phyloP scores from a whole-genome alignment of 257 asterid genomes.

The Knoxia roxburghii region DNA sequence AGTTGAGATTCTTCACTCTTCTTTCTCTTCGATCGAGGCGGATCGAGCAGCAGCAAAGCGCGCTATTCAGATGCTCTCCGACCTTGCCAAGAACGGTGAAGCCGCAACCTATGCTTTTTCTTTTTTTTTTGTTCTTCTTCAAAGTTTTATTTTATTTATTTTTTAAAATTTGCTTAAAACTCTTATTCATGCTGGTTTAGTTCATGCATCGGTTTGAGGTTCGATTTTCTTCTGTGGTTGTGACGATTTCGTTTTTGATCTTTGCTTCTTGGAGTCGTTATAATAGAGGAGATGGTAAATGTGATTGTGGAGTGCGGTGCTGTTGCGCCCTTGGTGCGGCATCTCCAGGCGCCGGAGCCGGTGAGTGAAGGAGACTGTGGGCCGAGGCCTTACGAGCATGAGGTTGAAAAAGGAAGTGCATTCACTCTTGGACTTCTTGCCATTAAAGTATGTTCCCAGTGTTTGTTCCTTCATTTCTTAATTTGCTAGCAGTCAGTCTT shows the following conservation, averaged over 20 bases:
- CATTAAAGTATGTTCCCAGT: slow-evolving; percentile 51
- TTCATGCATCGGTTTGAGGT: background rate
- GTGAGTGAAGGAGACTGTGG: slow-evolving; percentile 45
- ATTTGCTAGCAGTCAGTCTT: background rate
- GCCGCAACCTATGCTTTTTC: background rate
- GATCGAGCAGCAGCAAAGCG: slow-evolving; percentile 41
- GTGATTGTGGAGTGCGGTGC: slow-evolving; percentile 87
- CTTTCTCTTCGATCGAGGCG: slow-evolving; percentile 30
- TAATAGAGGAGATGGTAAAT: slow-evolving; percentile 92
- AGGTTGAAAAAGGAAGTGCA: slow-evolving; percentile 98
- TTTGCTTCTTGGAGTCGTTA: slow-evolving; percentile 28
- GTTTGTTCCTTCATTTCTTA: background rate
- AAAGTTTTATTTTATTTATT: background rate
- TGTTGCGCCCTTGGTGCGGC: slow-evolving; percentile 76
- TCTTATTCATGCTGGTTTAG: background rate
- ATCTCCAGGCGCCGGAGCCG: slow-evolving; percentile 54
- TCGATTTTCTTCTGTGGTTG: background rate
- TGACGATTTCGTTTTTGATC: slow-evolving; percentile 23
- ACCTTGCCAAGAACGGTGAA: slow-evolving; percentile 41
- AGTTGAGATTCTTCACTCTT: slow-evolving; percentile 30
- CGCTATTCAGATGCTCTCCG: slow-evolving; percentile 38
- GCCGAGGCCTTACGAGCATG: slow-evolving; percentile 57
- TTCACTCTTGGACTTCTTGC: slow-evolving; percentile 96
- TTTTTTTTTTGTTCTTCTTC: background rate
- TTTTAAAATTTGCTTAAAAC: background rate